Percentiles rank a stretch among this genome's conserved stretches.
Evolutionary conservation across 495 filamentous ascomycete species (phyloP).

Genomic region (Cercophora samala): DNA sequence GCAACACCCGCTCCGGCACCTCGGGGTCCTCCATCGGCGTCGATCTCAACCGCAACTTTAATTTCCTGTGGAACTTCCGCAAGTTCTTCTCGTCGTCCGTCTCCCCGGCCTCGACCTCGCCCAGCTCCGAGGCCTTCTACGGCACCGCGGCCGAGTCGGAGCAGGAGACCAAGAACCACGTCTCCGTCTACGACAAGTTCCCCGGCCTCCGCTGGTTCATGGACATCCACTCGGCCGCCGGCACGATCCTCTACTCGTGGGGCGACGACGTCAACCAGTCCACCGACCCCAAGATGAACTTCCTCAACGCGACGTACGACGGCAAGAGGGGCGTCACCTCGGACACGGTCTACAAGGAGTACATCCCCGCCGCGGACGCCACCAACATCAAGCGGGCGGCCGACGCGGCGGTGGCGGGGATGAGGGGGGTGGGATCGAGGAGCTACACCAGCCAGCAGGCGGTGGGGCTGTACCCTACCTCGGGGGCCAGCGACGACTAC

Average conservation of each 20-base stretch:
- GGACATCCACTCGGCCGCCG: conserved; percentile 43
- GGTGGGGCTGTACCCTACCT: conserved; percentile 37
- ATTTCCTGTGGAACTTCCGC: conserved; percentile 37
- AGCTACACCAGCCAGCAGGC: conserved; percentile 32
- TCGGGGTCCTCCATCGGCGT: conserved; percentile 28
- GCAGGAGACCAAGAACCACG: conserved; percentile 37
- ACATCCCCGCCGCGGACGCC: conserved; percentile 29
- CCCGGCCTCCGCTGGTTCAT: conserved; percentile 42
- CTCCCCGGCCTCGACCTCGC: conserved; percentile 33
- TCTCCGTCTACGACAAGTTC: conserved; percentile 39
- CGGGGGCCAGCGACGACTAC: conserved; percentile 40
- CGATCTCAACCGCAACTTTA: conserved; percentile 43
- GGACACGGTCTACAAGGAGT: conserved; percentile 38
- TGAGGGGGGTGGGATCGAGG: conserved; percentile 31
- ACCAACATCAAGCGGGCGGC: conserved; percentile 24
- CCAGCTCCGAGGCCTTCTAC: conserved; percentile 32
- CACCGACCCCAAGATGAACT: conserved; percentile 32
- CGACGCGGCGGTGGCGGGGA: conserved; percentile 26
- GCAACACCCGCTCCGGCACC: conserved; percentile 29
- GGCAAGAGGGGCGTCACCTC: conserved; percentile 36
- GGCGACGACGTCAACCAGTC: conserved; percentile 40
- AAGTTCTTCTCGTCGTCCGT: conserved; percentile 31
- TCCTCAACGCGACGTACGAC: conserved; percentile 37
- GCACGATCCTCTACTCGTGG: conserved; percentile 41
- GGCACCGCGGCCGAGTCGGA: conserved; percentile 37